Evolutionary conservation across 2,329 filamentous ascomycete species (phyloP).

Genomic region (Metarhizium sp.): DNA sequence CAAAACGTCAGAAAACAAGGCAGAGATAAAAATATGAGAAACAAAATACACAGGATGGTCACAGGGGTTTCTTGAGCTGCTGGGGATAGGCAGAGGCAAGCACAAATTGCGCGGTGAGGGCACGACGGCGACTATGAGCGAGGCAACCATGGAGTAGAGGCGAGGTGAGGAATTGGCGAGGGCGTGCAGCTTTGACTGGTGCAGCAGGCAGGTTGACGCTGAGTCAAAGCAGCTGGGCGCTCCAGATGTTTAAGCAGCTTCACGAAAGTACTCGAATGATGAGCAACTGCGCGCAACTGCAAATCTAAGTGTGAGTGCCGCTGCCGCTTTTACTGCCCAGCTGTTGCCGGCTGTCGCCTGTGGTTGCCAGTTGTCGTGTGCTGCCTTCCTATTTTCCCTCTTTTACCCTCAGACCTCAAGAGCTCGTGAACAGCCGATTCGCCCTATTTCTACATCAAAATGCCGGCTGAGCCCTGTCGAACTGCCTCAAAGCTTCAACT

Average conservation of each 20-base stretch:
- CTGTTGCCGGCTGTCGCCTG: background rate
- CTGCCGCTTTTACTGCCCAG: background rate
- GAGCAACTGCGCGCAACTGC: background rate
- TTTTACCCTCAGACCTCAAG: background rate
- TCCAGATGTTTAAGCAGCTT: too few relatives aligned
- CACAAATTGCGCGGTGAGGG: background rate
- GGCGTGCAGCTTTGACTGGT: background rate
- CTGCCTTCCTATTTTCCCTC: background rate
- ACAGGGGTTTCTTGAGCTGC: background rate
- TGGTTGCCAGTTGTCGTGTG: background rate
- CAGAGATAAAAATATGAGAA: slow-evolving; percentile 9
- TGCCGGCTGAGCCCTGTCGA: background rate
- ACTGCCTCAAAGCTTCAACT: background rate
- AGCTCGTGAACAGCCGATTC: too few relatives aligned
- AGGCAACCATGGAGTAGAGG: background rate
- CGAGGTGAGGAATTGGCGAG: background rate
- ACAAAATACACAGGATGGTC: slow-evolving; percentile 5
- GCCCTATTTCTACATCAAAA: background rate
- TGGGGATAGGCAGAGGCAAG: background rate
- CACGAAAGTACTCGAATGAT: background rate
- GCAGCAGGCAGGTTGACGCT: background rate
- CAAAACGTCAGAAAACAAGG: slow-evolving; percentile 21
- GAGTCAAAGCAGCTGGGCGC: too few relatives aligned
- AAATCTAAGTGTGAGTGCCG: background rate
- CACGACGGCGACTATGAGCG: background rate